Evolutionary conservation across 306 rosid species (phyloP).

Genomic region (Vigna angularis): DNA sequence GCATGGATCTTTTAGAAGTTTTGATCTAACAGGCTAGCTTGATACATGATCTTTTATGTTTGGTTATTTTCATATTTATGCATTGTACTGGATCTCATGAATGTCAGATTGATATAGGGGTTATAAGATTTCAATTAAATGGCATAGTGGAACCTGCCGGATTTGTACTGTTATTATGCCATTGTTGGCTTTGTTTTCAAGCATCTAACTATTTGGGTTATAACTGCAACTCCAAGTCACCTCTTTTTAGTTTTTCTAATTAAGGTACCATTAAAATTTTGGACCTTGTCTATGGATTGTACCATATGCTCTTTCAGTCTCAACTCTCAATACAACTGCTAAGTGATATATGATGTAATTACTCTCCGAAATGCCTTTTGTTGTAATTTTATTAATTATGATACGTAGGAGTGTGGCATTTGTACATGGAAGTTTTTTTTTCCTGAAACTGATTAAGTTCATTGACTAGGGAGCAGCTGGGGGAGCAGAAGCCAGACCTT

Average conservation of each 20-base stretch:
- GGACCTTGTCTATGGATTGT: conserved; percentile 2
- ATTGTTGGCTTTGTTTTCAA: conserved; percentile 15
- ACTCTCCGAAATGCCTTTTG: not conserved
- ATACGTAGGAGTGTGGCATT: conserved; percentile 13
- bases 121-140: conserved; percentile 30
- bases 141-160: not conserved
- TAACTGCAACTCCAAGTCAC: conserved; percentile 1
- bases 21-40: conserved; percentile 21
- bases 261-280: not conserved
- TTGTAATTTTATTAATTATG: conserved; percentile 4
- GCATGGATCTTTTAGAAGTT: not conserved
- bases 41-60: conserved; percentile 12
- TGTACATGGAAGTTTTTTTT: conserved; percentile 23
- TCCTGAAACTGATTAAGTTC: conserved; percentile 50
- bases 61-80: conserved; percentile 33
- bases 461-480: conserved; percentile 95
- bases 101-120: conserved; percentile 28
- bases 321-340: not conserved
- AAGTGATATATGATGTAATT: conserved; percentile 21
- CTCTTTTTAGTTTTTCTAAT: conserved; percentile 14
- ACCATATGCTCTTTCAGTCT: not conserved
- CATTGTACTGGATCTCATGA: conserved; percentile 1
- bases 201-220: not conserved
- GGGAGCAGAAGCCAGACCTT: conserved; percentile 99
- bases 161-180: not conserved